Base-by-base conservation (phyloP, 2,329 filamentous ascomycete genomes). In the Claviceps purpurea region DNA sequence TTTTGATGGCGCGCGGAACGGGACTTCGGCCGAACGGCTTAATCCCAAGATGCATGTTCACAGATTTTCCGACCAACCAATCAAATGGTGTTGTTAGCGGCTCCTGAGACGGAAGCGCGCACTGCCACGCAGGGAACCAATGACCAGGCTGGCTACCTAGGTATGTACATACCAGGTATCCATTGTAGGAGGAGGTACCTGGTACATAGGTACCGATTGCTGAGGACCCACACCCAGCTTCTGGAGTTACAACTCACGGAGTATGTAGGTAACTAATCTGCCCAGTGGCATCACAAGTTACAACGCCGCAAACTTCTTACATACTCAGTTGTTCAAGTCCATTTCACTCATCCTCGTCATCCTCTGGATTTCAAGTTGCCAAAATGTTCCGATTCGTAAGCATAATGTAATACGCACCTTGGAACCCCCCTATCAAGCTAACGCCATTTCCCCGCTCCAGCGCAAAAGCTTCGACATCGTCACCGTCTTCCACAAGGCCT, bases 401-500 rank as follows among this genome's bases (percentile, higher is more conserved):
- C 48, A 18, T 13, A 45, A 34, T 18, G 2, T 4, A 5, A 8
- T 13, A 22, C 40, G 14, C 11, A 30, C 11, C 20, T 18, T 3
- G 4, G 11, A 41, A 24, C 16, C 8, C 8, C 30, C 10, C 1
- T 13, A 41, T 13, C 13, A 50, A 50, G 42, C 49, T 45, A 50
- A 45, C 8, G 14, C 5, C 41, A 50, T 24, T 20, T 45, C n/a
- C 16, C 20, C 34, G 44, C n/a, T 11, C 41, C 62, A 89, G 85
- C 79, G 76, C 70, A 90, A 89, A 76, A 78, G 85, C 59, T 78
- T 87, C 68, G 90, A 97, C 74, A 87, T 95, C 59, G 81, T 97
- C 66, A 97, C 91, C 56, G 84, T 98, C 74, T 98, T 97, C 77
- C 90, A 96, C 78, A 87, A 87, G 69, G 80, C 91, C 53, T 78